Base-by-base conservation (phyloP, 352 stramenopile species). In the Phytophthora quininea region DNA sequence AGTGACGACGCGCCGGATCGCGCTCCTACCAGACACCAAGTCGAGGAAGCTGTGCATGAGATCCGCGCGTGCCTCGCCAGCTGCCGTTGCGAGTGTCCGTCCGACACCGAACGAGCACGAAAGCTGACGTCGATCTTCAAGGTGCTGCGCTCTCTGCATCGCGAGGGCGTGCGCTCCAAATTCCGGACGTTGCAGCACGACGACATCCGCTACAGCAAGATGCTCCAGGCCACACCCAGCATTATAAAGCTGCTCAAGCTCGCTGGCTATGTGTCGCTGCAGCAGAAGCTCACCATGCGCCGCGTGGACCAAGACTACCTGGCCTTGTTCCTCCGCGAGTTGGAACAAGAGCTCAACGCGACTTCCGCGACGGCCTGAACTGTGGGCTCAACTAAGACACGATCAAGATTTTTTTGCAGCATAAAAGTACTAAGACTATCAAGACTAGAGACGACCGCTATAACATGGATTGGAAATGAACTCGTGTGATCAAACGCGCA, bases 201-300 rank as follows among this genome's bases (percentile, higher is more conserved):
- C 37, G 81, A 90, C 47, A 89, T 93, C 58, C 81, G 81, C 50
- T 93, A 93, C 64, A 74, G 78, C 2, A 82, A 83, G 53, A 79
- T 91, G 64, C 67, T 90, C 30, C 56, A 85, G 48, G 79, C 86
- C 37, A 90, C 83, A 9, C 86, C 86, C 31, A 93, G 86, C 59
- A 81, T 93, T 64, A 84, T 93, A 37, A 80, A 86, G 69, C 63
- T 93, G 50, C 74, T 93, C n/a, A 86, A 88, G 52, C 73, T 93
- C 37, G 82, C 86, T 48, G 86, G 86, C 9, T 93, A 91, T 56
- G 79, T 91, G 4, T 90, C 84, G 31, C 67, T 90, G 49, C 80
- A 87, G 50, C 73, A 89, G 42, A 87, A 89, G 55, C 79, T 93
- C 51, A 86, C 80, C 31, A 93, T 93, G 82, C 75, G 80, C 29